Conservation (phyloP, 2,329 filamentous ascomycete species). For the Lasiodiplodia sp. region DNA sequence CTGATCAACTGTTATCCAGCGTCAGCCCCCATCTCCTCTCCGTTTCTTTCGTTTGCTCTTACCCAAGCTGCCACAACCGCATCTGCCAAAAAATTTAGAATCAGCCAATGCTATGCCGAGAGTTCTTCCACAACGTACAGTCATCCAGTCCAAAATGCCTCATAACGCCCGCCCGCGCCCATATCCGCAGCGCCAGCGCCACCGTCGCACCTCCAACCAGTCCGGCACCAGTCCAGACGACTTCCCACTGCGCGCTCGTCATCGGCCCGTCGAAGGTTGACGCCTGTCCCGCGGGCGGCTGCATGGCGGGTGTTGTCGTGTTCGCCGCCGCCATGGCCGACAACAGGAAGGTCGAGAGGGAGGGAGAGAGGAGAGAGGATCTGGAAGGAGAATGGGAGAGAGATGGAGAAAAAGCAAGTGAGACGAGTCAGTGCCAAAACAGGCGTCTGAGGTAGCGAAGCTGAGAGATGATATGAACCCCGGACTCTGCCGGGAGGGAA, state of each 20-base stretch:
- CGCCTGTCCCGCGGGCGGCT: slow-evolving; percentile 8
- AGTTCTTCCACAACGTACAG: neutral
- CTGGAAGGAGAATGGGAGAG: neutral
- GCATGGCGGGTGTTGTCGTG: slow-evolving; percentile 4
- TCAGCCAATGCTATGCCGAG: no score
- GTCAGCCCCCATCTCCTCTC: neutral
- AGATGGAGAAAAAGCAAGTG: neutral
- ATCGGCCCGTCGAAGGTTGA: slow-evolving; percentile 13
- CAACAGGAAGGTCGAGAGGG: neutral
- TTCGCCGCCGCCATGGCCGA: neutral
- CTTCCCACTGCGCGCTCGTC: slow-evolving; percentile 9
- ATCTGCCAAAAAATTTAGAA: neutral
- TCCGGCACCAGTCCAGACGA: neutral
- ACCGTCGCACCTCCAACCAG: neutral
- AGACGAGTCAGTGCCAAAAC: neutral
- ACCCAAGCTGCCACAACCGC: slow-evolving; percentile 20
- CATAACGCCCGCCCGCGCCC: slow-evolving; percentile 2
- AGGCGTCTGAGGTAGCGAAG: neutral
- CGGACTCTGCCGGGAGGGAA: neutral
- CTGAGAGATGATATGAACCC: neutral
- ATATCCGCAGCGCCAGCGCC: slow-evolving; percentile 6
- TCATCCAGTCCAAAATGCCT: slow-evolving; percentile 18
- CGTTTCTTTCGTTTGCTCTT: neutral
- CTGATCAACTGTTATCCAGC: neutral
- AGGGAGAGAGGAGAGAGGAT: neutral